Evolutionary conservation across 1,284 basidiomycete species (phyloP).

Genomic region (Tausonia pullulans): DNA sequence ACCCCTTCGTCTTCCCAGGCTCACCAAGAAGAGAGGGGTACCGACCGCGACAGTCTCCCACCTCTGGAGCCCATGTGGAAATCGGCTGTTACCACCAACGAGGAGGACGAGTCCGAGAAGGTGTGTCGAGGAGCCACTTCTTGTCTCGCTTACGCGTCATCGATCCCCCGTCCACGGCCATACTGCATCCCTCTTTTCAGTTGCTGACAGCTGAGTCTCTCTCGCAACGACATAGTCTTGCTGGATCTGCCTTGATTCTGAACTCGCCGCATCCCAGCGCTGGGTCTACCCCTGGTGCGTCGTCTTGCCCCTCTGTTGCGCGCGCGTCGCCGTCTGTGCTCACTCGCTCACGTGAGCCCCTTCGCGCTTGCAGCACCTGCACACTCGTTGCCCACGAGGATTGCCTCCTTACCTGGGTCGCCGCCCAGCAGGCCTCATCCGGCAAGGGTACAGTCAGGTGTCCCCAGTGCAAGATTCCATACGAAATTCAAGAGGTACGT

Average conservation of each 20-base stretch:
- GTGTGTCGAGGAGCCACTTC: neutral
- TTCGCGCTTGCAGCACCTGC: neutral
- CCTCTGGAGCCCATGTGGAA: neutral
- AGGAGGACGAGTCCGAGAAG: neutral
- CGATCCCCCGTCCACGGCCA: neutral
- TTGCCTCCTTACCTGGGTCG: slow-evolving; percentile 13
- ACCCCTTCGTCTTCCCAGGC: no score
- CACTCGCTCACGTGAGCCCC: neutral
- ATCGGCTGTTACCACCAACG: neutral
- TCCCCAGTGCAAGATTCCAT: slow-evolving; percentile 10
- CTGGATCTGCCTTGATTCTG: neutral
- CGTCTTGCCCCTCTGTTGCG: neutral
- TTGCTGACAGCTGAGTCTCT: no score
- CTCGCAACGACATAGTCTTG: neutral
- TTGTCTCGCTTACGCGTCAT: neutral
- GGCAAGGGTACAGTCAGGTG: neutral
- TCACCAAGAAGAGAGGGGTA: no score
- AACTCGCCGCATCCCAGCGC: neutral
- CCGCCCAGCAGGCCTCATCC: slow-evolving; percentile 7
- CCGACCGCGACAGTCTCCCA: neutral
- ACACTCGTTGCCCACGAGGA: slow-evolving; percentile 14
- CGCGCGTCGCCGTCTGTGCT: neutral
- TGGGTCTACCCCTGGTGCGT: neutral
- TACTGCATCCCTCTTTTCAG: no score
- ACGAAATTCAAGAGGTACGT: slow-evolving; percentile 7